Evolutionary conservation across 176 grass and related monocot species (phyloP).

Genomic region (Elaeis guineensis): DNA sequence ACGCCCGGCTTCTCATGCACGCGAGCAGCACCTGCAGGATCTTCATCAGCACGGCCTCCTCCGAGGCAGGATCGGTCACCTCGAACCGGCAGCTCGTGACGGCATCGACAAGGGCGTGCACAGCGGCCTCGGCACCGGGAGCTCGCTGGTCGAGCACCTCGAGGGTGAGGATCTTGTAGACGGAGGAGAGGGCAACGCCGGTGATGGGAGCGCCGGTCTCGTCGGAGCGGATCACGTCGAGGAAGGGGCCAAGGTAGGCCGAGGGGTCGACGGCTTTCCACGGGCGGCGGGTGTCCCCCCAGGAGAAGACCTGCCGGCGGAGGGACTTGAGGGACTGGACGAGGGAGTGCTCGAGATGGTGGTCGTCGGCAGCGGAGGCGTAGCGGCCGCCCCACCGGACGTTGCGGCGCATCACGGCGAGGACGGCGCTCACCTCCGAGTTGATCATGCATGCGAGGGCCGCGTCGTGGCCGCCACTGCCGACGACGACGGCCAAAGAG

Average conservation of each 20-base stretch:
- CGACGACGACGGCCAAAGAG: neutral
- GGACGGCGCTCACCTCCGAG: conserved; percentile 69
- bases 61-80: conserved; percentile 42
- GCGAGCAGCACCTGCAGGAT: conserved; percentile 74
- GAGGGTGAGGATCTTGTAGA: conserved; percentile 57
- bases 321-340: conserved; percentile 67
- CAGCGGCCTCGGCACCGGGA: conserved; percentile 29
- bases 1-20: conserved; percentile 48
- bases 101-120: conserved; percentile 72
- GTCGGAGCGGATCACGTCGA: conserved; percentile 70
- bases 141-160: conserved; percentile 20
- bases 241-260: conserved; percentile 54
- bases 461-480: neutral
- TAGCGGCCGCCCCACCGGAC: conserved; percentile 39
- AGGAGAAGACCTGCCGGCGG: conserved; percentile 60
- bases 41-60: conserved; percentile 86
- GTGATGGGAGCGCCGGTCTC: conserved; percentile 71
- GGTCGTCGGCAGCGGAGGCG: conserved; percentile 35
- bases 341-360: conserved; percentile 50
- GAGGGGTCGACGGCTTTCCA: conserved; percentile 17
- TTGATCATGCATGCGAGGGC: conserved; percentile 71
- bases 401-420: conserved; percentile 74
- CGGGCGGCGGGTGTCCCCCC: conserved; percentile 7
- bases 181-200: conserved; percentile 56
- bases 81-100: conserved; percentile 76